phyloP scores from a whole-genome alignment of 1,139 yeast species.

The Hemisphaericaspora lyxosophila region DNA sequence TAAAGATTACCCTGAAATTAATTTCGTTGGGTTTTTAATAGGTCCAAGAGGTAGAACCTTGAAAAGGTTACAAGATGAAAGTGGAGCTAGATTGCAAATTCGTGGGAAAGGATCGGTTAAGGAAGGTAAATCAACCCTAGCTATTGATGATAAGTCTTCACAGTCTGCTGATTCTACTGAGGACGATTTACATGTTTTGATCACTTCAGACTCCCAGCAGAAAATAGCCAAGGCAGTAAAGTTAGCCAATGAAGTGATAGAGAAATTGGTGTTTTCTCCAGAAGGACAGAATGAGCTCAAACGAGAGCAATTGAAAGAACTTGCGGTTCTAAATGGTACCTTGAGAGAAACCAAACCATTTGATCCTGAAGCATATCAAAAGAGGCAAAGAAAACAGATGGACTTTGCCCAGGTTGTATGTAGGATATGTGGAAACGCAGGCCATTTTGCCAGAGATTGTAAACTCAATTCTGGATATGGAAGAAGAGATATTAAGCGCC shows the following conservation, averaged over 20 bases:
- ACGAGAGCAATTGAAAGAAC: conserved; percentile 84
- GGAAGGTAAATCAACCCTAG: conserved; percentile 64
- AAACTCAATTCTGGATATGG: conserved; percentile 24
- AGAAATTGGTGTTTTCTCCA: conserved; percentile 83
- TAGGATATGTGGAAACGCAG: conserved; percentile 73
- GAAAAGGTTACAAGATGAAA: conserved; percentile 73
- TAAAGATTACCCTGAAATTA: conserved; percentile 85
- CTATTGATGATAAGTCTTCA: conserved; percentile 27
- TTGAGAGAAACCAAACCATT: conserved; percentile 75
- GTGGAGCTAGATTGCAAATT: conserved; percentile 84
- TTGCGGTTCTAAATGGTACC: conserved; percentile 94
- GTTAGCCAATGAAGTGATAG: conserved; percentile 73
- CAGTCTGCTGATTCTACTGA: conserved; percentile 19
- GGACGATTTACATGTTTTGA: conserved; percentile 86
- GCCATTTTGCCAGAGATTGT: conserved; percentile 91
- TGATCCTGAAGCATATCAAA: conserved; percentile 58
- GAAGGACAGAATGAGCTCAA: conserved; percentile 92
- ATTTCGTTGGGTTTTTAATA: conserved; percentile 83
- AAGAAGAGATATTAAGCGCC: conserved; percentile 1
- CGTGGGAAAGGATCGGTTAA: conserved; percentile 95
- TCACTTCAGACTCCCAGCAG: conserved; percentile 80
- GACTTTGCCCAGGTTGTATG: conserved; percentile 67
- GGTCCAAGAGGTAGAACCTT: conserved; percentile 97
- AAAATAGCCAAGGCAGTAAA: conserved; percentile 75
- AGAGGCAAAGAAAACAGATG: conserved; percentile 39